Conservation (phyloP, 805 yeast species). For the Candida pini region DNA sequence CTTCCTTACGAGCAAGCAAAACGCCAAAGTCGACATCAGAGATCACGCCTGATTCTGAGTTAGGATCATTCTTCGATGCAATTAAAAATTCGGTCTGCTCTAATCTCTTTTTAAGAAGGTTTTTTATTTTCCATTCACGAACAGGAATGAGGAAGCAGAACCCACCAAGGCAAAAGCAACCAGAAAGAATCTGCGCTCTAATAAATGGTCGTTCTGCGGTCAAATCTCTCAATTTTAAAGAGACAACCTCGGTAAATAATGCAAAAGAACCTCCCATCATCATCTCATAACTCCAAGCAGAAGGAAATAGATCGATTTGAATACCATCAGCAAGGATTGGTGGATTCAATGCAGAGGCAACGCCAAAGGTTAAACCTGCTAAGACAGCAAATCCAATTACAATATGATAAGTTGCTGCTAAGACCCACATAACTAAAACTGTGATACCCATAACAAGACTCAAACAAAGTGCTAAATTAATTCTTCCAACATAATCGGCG, state of each 20-base stretch:
- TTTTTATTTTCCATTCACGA: too few species aligned
- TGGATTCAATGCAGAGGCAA: slow-evolving; percentile 24
- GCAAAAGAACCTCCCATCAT: slow-evolving; percentile 15
- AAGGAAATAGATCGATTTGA: slow-evolving; percentile 11
- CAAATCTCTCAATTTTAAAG: slow-evolving; percentile 15
- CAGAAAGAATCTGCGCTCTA: slow-evolving; percentile 57
- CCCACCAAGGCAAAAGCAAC: too few species aligned
- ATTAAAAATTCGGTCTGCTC: too few species aligned
- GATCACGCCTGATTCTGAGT: too few species aligned
- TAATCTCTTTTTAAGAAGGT: too few species aligned
- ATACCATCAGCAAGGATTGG: slow-evolving; percentile 20
- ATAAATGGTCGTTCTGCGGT: slow-evolving; percentile 37
- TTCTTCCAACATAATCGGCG: slow-evolving; percentile 39
- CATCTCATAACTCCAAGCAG: slow-evolving; percentile 16
- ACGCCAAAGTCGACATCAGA: too few species aligned
- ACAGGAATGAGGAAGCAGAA: too few species aligned
- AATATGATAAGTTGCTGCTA: slow-evolving; percentile 27
- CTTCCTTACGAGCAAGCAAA: too few species aligned
- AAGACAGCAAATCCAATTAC: slow-evolving; percentile 30
- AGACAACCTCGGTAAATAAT: slow-evolving; percentile 20
- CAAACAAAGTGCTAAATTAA: slow-evolving; percentile 32
- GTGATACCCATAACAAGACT: slow-evolving; percentile 28
- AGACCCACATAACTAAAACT: slow-evolving; percentile 38
- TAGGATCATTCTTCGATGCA: too few species aligned
- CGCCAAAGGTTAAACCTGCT: slow-evolving; percentile 37